Evolutionary conservation across 2,329 filamentous ascomycete species (phyloP).

Genomic region (Pestalotiopsis sp.): DNA sequence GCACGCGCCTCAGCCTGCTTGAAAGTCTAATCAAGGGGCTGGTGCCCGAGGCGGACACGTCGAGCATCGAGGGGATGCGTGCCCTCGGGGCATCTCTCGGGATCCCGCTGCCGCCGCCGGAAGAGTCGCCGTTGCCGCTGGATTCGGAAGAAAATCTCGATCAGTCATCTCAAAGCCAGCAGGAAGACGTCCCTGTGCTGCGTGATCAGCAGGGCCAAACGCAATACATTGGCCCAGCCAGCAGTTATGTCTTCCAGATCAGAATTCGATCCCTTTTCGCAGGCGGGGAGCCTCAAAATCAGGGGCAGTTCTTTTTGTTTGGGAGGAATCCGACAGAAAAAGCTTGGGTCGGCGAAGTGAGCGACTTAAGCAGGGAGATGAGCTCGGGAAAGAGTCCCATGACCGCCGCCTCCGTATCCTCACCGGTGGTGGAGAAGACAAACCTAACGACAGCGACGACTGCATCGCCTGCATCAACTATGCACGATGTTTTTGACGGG

Average conservation of each 20-base stretch:
- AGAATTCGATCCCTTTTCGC: conserved; percentile 41
- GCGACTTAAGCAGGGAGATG: conserved; percentile 5
- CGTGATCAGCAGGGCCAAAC: conserved; percentile 45
- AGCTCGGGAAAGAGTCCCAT: conserved; percentile 4
- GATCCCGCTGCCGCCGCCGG: conserved; percentile 37
- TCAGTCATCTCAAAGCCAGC: conserved; percentile 13
- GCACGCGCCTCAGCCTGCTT: conserved; percentile 40
- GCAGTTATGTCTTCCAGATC: conserved; percentile 43
- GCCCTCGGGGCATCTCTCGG: conserved; percentile 39
- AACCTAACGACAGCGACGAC: conserved; percentile 9
- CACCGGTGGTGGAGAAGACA: not conserved
- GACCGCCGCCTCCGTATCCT: conserved; percentile 2
- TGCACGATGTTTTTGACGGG: conserved; percentile 26
- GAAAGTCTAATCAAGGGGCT: conserved; percentile 47
- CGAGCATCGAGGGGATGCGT: conserved; percentile 42
- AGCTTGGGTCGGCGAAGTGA: conserved; percentile 14
- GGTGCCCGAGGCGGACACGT: conserved; percentile 42
- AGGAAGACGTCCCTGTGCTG: conserved; percentile 37
- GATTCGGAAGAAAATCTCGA: conserved; percentile 22
- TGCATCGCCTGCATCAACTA: conserved; percentile 20
- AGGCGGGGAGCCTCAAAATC: conserved; percentile 22
- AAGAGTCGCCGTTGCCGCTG: conserved; percentile 3
- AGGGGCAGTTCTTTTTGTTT: conserved; percentile 40
- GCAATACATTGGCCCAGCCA: conserved; percentile 45
- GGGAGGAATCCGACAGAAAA: conserved; percentile 40